Base-by-base conservation (phyloP, 1,284 basidiomycete species). In the Trichosporon asahii region DNA sequence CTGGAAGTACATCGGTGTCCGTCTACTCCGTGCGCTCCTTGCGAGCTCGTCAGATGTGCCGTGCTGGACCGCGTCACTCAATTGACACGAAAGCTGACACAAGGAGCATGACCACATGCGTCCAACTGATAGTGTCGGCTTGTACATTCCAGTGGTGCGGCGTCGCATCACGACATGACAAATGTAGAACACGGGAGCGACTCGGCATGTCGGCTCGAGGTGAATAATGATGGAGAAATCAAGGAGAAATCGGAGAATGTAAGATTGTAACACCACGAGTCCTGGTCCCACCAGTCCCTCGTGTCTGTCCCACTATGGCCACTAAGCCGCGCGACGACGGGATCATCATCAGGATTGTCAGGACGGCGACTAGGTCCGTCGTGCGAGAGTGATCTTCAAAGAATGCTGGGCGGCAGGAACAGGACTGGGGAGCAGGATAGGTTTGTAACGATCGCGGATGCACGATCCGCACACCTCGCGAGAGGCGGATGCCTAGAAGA, bases 101-200 rank as follows among this genome's bases (percentile, higher is more conserved):
- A 7, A 31, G 57, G 11, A 29, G 57, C 14, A 33, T 61, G 57
- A n/a, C 57, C 57, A 27, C 57, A 9, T 18, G 29, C 57, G 57
- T 21, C 27, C 27, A 18, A 31, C 57, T 29, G 8, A 31, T 31
- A 31, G 15, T 23, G 49, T 53, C 31, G 31, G 7, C 31, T 18
- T 23, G 2, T 8, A 25, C 49, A 53, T 61, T 61, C 57, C 29
- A 61, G 57, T 61, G 57, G 57, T 18, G 57, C 55, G 15, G 49
- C 21, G 49, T 33, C 27, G 18, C 57, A 61, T 61, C 57, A n/a
- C 27, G 9, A n/a, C 15, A 31, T 9, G 18, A 2, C 4, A 18
- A 33, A 61, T 61, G 29, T 61, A 61, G 57, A 61, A 61, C 57
- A 61, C 57, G 57, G 57, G 57, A 61, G 18, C 23, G 49, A 18